phyloP scores from a whole-genome alignment of 129 eudicot species.

The Saussurea involucrata region DNA sequence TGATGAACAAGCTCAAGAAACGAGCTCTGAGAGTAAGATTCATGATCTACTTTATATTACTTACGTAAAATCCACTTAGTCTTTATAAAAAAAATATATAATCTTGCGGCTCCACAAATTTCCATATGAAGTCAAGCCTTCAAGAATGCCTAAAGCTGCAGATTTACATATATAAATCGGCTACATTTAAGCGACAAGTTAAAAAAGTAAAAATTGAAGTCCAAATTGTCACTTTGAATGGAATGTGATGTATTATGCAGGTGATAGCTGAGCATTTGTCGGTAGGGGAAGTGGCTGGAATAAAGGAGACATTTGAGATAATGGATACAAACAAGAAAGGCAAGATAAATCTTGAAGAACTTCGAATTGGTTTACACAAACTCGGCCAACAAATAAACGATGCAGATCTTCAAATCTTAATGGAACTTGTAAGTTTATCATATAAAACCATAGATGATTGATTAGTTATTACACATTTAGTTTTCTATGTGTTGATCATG shows the following conservation, averaged over 20 bases:
- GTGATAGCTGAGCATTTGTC: conserved; percentile 78
- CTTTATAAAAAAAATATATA: not conserved
- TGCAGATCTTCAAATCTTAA: conserved; percentile 58
- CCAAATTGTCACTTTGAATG: conserved; percentile 7
- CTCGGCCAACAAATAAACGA: conserved; percentile 67
- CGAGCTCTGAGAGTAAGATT: conserved; percentile 66
- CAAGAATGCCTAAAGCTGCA: not conserved
- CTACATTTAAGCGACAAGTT: not conserved
- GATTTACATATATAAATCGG: not conserved
- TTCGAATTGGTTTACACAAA: conserved; percentile 62
- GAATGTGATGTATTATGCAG: conserved; percentile 29
- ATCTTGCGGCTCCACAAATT: no score
- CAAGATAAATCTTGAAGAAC: conserved; percentile 61
- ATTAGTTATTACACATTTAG: not conserved
- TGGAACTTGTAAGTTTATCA: conserved; percentile 58
- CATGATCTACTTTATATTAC: not conserved
- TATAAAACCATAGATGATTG: not conserved
- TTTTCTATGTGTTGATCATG: not conserved
- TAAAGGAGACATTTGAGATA: conserved; percentile 69
- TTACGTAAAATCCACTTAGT: not conserved
- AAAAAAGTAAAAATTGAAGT: not conserved
- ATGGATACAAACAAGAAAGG: conserved; percentile 70
- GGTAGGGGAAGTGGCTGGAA: conserved; percentile 65
- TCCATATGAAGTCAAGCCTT: not conserved
- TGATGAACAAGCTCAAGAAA: conserved; percentile 85